Evolutionary conservation across 306 rosid species (phyloP).

Genomic region (Senna siamea): DNA sequence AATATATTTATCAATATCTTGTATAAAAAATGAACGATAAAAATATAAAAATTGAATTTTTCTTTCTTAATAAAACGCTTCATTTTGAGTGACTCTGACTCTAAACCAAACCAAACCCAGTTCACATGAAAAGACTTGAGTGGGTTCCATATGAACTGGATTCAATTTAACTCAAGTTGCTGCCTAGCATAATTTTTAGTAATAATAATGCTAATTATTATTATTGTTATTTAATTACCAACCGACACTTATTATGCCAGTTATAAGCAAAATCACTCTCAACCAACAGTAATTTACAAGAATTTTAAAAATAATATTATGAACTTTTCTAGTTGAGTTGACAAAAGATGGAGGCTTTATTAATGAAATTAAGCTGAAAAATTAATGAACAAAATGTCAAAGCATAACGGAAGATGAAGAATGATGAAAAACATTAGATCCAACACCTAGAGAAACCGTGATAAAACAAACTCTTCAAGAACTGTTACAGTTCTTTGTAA

Average conservation of each 20-base stretch:
- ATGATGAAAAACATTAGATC: not conserved
- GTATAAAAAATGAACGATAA: too few species aligned
- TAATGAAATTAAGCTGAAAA: constrained; percentile 36
- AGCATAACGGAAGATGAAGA: constrained; percentile 26
- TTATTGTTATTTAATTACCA: constrained; percentile 6
- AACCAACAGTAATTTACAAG: not conserved
- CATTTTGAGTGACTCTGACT: constrained; percentile 17
- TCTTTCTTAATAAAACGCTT: not conserved
- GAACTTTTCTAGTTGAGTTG: too few species aligned
- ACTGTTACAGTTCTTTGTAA: constrained; percentile 40
- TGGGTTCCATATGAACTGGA: constrained; percentile 43
- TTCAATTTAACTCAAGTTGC: constrained; percentile 30
- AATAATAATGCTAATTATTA: not conserved
- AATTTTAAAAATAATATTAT: too few species aligned
- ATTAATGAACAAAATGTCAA: constrained; percentile 19
- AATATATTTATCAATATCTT: too few species aligned
- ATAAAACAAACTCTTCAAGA: constrained; percentile 25
- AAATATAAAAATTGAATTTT: too few species aligned
- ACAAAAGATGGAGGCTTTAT: too few species aligned
- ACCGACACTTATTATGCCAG: constrained; percentile 36
- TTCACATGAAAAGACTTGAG: constrained; percentile 30
- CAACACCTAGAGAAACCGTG: constrained; percentile 34
- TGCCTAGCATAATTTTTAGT: not conserved
- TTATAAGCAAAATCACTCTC: constrained; percentile 24
- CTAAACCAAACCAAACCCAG: constrained; percentile 17